Evolutionary conservation across 2,329 filamentous ascomycete species (phyloP), one percentile per base, ranked within the genome.

Genomic region (Botrytis pseudocinerea): DNA sequence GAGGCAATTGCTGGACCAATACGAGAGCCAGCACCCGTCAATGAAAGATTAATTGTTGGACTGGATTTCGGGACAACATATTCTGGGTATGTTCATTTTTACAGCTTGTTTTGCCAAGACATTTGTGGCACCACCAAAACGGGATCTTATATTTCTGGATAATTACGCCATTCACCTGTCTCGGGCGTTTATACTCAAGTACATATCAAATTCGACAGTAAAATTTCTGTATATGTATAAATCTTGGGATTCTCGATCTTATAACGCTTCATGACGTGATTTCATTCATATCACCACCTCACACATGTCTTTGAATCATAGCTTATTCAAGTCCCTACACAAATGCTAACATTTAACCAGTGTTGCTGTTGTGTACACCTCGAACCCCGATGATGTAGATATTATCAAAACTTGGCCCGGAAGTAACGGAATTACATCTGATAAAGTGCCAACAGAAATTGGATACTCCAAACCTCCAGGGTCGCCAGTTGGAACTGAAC

Each of bases 21-120:
- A 40, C 82, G 85, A 77, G 87, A 89, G 77, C 83, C 85, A 73
- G 82, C 85, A 44, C 83, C 86, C 18, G 80, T 85, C 64, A 86
- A 83, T 76, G 91, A 93, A 79, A 86, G 90, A 71, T 82, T 94
- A 76, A 92, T 94, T 77, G 91, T 95, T 48, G 93, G 92, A 12
- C 89, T 95, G 12, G 93, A 95, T 81, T 95, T 95, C 83, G 93
- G 93, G 22, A 95, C 93, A n/a, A 95, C 92, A 2, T 95, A 93
- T 80, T 93, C 90, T 61, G 92, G 92, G 89, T 91, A 62, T 38
- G 44, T 62, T 4, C 44, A 48, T 48, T 71, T 72, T 64, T 22
- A 42, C 35, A 71, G 35, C 46, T 42, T 42, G 46, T 61, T 40
- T 61, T 61, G 54, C 40, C 54, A 61, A 70, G 68, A 70, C 22